These are phyloP conservation scores for Penicillium rolfsii DNA, from an alignment of 2,329 filamentous ascomycete genomes.

Conservation along the genomic window DNA sequence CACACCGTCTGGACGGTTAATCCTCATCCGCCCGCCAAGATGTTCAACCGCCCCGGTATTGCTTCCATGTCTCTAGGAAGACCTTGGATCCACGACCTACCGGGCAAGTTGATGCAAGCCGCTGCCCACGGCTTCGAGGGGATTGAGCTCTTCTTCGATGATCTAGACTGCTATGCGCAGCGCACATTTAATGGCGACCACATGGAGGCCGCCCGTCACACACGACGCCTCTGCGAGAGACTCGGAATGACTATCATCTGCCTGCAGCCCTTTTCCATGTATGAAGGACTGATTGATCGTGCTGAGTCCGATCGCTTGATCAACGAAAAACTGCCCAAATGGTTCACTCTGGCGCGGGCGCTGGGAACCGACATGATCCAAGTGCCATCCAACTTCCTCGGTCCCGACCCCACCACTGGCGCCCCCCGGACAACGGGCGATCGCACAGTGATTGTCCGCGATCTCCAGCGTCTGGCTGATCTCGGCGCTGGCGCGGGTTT, in stretches of 20 bases:
- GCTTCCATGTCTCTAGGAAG: constrained; percentile 77
- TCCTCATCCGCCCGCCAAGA: constrained; percentile 23
- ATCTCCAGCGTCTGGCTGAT: constrained; percentile 62
- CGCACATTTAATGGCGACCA: constrained; percentile 30
- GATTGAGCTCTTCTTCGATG: constrained; percentile 45
- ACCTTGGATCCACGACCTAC: constrained; percentile 69
- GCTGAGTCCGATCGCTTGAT: constrained; percentile 60
- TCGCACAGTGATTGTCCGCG: constrained; percentile 26
- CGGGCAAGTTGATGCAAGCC: constrained; percentile 70
- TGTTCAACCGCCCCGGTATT: constrained; percentile 59
- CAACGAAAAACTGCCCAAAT: constrained; percentile 64
- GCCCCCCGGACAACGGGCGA: constrained; percentile 43
- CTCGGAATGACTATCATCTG: constrained; percentile 49
- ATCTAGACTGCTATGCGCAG: constrained; percentile 37
- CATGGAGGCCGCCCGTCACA: constrained; percentile 36
- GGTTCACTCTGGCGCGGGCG: constrained; percentile 68
- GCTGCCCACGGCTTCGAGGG: constrained; percentile 45
- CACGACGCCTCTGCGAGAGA: constrained; percentile 54
- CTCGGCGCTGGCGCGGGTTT: constrained; percentile 56
- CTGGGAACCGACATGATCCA: constrained; percentile 73
- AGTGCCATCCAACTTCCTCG: constrained; percentile 72
- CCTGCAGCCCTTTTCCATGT: constrained; percentile 77
- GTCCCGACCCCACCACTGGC: constrained; percentile 40
- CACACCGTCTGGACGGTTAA: background rate
- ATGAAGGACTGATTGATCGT: constrained; percentile 72